phyloP scores from a whole-genome alignment of 495 filamentous ascomycete species.

The Glonium stellatum region DNA sequence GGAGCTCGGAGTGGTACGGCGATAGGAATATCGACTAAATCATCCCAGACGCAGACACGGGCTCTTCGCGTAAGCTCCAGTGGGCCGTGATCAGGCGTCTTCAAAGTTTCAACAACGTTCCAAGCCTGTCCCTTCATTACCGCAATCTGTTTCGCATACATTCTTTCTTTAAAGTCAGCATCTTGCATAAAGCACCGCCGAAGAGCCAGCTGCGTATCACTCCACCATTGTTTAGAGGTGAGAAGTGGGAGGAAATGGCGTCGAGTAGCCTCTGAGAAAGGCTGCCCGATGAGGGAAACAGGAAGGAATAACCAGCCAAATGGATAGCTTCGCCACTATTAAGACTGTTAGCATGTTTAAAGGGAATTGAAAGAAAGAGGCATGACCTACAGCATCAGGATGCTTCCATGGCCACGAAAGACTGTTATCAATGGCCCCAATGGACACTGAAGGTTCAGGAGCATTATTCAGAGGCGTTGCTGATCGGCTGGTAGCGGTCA shows the following conservation, averaged over 20 bases:
- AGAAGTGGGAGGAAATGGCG: constrained; percentile 90
- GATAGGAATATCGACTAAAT: constrained; percentile 89
- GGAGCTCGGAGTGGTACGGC: constrained; percentile 82
- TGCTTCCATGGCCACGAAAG: constrained; percentile 99
- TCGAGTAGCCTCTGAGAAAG: constrained; percentile 85
- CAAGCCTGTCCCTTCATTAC: constrained; percentile 99
- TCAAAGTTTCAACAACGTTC: constrained; percentile 97
- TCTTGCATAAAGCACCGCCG: constrained; percentile 82
- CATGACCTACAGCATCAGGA: constrained; percentile 68
- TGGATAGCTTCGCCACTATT: constrained; percentile 77
- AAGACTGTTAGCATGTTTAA: constrained; percentile 12
- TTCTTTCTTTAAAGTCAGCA: constrained; percentile 92
- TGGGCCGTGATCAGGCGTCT: constrained; percentile 83
- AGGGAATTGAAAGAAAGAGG: not conserved
- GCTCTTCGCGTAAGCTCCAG: constrained; percentile 85
- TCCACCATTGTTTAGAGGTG: constrained; percentile 94
- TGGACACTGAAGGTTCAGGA: constrained; percentile 56
- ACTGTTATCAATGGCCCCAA: constrained; percentile 97
- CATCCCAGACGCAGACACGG: constrained; percentile 95
- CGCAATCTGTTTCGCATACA: constrained; percentile 94
- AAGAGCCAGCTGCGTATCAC: constrained; percentile 80
- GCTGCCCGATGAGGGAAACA: constrained; percentile 90
- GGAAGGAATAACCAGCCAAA: constrained; percentile 98
- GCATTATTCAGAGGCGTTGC: constrained; percentile 46
- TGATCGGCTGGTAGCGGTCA: constrained; percentile 65